Base-by-base conservation (phyloP, 129 eudicot genomes). In the Centaurea solstitialis region DNA sequence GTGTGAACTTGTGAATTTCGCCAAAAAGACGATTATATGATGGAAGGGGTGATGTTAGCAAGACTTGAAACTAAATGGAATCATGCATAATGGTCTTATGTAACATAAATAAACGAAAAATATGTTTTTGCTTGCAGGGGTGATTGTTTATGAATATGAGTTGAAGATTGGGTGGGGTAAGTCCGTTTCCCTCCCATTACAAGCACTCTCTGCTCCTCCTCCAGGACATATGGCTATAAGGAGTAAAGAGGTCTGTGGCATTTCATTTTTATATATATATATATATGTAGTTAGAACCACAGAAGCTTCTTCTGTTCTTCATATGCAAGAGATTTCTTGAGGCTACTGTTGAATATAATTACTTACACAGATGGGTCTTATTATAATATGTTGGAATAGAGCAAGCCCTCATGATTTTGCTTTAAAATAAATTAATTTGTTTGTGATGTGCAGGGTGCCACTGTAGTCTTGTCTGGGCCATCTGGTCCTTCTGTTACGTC, bases 161-260 rank as follows among this genome's bases (percentile, higher is more conserved):
- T 84, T 95, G 85, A 95, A 95, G 86, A 93, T 95, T 74, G 99
- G 99, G 75, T 95, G 99, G 99, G 99, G 99, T 78, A 95, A 95
- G 84, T 86, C 99, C 39, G 99, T 95, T 59, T 91, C 99, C 66
- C 97, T 95, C 13, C 99, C 99, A 72, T 91, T 98, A 80, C 99
- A 95, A 83, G 97, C 99, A 37, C 93, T 95, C 28, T 97, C 99
- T 85, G 99, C 99, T 33, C 98, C 99, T 35, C 99, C 99, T 26
- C 99, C 99, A 20, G 99, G 99, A 65, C 99, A 91, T 30, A 95
- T 95, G 99, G 99, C 99, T 81, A 95, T 95, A 76, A 87, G 99
- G 88, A 95, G 93, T 80, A 95, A 93, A 85, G 99, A 95, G 97
- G 99, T 95, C 35, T 26, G 82, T 75, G 39, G 57, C 39, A 37